Percentiles rank a stretch among this genome's conserved stretches.
phyloP scores from a whole-genome alignment of 225 moss, liverwort and hornwort genomes.

The Polytrichum formosum region DNA sequence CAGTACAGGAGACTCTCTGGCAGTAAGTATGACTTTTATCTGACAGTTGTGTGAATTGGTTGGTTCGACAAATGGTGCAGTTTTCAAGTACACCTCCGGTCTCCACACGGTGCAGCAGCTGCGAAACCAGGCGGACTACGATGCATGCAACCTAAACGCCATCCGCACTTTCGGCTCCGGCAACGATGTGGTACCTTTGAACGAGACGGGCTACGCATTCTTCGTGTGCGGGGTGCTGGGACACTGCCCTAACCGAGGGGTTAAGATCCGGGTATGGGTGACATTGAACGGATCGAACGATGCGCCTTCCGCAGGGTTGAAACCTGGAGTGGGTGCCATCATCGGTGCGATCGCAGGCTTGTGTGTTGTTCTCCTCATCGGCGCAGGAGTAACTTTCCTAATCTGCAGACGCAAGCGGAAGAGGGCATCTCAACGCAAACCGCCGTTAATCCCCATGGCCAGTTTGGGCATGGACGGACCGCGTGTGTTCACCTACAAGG shows the following conservation, averaged over 20 bases:
- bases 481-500: conserved; percentile 46
- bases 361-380: conserved; percentile 15
- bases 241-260: conserved; percentile 27
- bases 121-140: conserved; percentile 17
- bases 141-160: conserved; percentile 27
- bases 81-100: conserved; percentile 31
- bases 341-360: conserved; percentile 4
- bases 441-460: conserved; percentile 24
- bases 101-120: conserved; percentile 40
- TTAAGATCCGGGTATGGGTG: conserved; percentile 36
- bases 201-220: conserved; percentile 30
- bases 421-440: conserved; percentile 12
- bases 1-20: neutral
- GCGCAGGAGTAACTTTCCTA: conserved; percentile 3
- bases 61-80: conserved; percentile 12
- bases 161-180: conserved; percentile 23
- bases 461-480: conserved; percentile 50
- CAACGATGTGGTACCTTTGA: conserved; percentile 25
- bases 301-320: too few species aligned
- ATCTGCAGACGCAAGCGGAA: conserved; percentile 17
- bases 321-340: conserved; percentile 3
- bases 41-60: too few species aligned
- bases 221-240: conserved; percentile 32
- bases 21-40: too few species aligned
- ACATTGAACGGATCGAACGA: neutral